phyloP scores from a whole-genome alignment of 768 basidiomycete species.

The Leucogyrophana mollusca region DNA sequence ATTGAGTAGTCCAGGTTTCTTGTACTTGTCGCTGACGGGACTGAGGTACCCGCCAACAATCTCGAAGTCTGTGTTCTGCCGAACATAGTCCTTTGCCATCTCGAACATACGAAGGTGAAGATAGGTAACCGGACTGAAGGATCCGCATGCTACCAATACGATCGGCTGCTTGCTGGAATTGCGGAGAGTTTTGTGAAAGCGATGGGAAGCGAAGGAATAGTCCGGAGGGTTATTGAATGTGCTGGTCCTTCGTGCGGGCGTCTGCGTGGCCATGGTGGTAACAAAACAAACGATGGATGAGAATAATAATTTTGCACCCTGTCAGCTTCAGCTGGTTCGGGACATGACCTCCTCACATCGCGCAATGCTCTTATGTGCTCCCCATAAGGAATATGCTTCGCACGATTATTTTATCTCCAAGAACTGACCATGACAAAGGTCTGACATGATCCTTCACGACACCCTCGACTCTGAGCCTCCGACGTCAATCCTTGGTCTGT shows the following conservation, averaged over 20 bases:
- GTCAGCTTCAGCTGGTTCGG: neutral
- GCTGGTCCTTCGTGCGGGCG: constrained; percentile 17
- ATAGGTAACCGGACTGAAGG: constrained; percentile 97
- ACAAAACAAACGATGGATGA: constrained; percentile 7
- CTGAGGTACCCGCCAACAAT: constrained; percentile 96
- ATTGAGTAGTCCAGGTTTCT: constrained; percentile 91
- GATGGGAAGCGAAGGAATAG: constrained; percentile 68
- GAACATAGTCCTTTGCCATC: constrained; percentile 96
- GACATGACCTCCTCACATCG: neutral
- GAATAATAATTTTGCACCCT: constrained; percentile 4
- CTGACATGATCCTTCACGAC: no score
- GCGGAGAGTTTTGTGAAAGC: constrained; percentile 55
- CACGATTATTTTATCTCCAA: no score
- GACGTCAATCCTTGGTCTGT: no score
- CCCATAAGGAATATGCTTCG: no score
- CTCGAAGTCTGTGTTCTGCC: constrained; percentile 90
- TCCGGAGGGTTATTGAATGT: constrained; percentile 62
- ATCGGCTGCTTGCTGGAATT: constrained; percentile 77
- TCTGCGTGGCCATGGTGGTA: constrained; percentile 24
- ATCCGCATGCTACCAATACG: constrained; percentile 95
- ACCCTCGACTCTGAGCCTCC: no score
- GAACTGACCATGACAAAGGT: no score
- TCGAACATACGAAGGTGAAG: constrained; percentile 99
- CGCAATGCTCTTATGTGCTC: no score
- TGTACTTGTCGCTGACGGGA: constrained; percentile 94